Conservation (phyloP, 306 rosid genomes). For the Citrullus mucosospermus region DNA sequence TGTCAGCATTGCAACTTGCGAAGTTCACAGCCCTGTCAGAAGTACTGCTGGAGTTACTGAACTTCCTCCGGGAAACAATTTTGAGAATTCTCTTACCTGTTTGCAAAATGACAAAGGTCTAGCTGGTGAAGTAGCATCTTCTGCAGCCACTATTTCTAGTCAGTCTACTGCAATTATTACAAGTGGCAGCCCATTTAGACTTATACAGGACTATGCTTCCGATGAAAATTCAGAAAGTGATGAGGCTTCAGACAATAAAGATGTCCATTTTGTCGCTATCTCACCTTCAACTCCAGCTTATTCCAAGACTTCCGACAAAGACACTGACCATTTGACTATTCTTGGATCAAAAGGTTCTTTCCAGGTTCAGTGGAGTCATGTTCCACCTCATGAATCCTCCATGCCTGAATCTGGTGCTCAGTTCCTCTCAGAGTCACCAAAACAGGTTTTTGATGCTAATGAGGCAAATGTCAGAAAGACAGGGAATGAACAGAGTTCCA, state of each 20-base stretch:
- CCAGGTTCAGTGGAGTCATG: conserved; percentile 16
- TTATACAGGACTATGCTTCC: conserved; percentile 81
- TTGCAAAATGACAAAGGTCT: not conserved
- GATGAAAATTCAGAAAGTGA: conserved; percentile 58
- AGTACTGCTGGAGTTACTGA: not conserved
- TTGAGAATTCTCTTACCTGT: not conserved
- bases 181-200: conserved; percentile 57
- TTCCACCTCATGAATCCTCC: conserved; percentile 16
- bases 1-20: conserved; percentile 16
- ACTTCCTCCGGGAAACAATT: conserved; percentile 7
- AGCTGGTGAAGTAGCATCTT: conserved; percentile 12
- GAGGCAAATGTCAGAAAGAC: conserved; percentile 6
- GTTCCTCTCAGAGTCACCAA: conserved; percentile 17
- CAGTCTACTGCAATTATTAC: conserved; percentile 19
- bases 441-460: conserved; percentile 14
- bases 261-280: conserved; percentile 16
- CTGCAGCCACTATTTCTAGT: conserved; percentile 17
- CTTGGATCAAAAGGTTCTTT: conserved; percentile 19
- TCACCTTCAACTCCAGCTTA: conserved; percentile 22
- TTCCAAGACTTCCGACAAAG: conserved; percentile 18
- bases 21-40: conserved; percentile 10
- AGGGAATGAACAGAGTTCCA: not conserved
- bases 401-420: conserved; percentile 20
- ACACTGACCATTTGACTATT: conserved; percentile 17
- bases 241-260: conserved; percentile 18